These are phyloP conservation scores for Debaryomyces prosopidis DNA, from an alignment of 805 yeast genomes.

Conservation along the genomic window DNA sequence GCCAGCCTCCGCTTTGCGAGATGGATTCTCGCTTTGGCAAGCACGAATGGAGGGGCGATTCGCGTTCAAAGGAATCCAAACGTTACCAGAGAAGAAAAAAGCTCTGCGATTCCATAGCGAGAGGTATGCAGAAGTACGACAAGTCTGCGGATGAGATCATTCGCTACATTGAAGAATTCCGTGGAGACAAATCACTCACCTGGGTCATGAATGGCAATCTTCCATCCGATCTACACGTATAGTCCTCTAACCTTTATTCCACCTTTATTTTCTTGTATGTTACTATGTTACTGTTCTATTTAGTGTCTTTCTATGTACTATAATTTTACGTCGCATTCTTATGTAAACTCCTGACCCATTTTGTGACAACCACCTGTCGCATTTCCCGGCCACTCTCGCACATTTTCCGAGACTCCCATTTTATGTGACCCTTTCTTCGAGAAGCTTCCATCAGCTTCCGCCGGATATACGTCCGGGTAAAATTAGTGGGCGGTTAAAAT, in stretches of 20 bases:
- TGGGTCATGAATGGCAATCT: conserved; percentile 50
- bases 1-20: conserved; percentile 43
- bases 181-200: conserved; percentile 44
- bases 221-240: conserved; percentile 30
- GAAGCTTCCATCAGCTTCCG: background rate
- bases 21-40: conserved; percentile 46
- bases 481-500: conserved; percentile 1
- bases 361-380: no score
- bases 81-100: conserved; percentile 45
- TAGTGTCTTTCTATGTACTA: background rate
- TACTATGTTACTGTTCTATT: background rate
- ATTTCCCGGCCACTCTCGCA: no score
- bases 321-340: background rate
- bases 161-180: conserved; percentile 39
- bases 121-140: conserved; percentile 40
- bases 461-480: conserved; percentile 9
- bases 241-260: background rate
- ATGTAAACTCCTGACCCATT: no score
- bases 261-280: background rate
- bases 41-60: conserved; percentile 47
- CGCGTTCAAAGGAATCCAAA: conserved; percentile 44
- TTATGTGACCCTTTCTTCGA: background rate
- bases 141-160: conserved; percentile 43
- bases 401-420: no score
- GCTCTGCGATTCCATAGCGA: conserved; percentile 43